phyloP scores from a whole-genome alignment of 352 stramenopile species.

The Blastocystis sp. region DNA sequence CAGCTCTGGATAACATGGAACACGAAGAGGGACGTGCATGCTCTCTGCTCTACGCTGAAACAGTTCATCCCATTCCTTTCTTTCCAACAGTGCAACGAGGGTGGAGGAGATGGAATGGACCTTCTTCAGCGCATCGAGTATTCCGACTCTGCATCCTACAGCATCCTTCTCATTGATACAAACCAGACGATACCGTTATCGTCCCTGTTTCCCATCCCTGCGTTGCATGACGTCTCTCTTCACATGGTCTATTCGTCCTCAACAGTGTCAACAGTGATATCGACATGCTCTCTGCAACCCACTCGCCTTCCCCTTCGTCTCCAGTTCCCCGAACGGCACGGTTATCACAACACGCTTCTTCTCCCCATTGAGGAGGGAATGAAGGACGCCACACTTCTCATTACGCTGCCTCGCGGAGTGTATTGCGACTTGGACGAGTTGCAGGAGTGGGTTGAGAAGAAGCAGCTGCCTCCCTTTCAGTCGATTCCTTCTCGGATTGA shows the following conservation, averaged over 20 bases:
- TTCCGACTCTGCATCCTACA: neutral
- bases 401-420: neutral
- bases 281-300: neutral
- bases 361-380: neutral
- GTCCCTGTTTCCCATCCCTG: neutral
- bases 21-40: neutral
- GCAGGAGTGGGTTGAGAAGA: neutral
- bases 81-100: neutral
- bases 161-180: neutral
- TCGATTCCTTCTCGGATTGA: neutral
- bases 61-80: neutral
- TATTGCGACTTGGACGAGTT: constrained; percentile 38
- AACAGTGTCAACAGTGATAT: neutral
- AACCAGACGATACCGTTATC: neutral
- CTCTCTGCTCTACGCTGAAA: neutral
- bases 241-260: neutral
- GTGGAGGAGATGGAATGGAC: neutral
- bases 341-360: neutral
- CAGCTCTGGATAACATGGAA: neutral
- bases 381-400: neutral
- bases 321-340: neutral
- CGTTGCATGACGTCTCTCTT: neutral
- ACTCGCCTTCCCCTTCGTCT: neutral
- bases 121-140: neutral
- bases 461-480: neutral